A percentile compares a stretch with the other conserved stretches of the same genome.
Evolutionary conservation across 805 yeast genomes (phyloP).

Genomic region (Wickerhamiella nectarea): DNA sequence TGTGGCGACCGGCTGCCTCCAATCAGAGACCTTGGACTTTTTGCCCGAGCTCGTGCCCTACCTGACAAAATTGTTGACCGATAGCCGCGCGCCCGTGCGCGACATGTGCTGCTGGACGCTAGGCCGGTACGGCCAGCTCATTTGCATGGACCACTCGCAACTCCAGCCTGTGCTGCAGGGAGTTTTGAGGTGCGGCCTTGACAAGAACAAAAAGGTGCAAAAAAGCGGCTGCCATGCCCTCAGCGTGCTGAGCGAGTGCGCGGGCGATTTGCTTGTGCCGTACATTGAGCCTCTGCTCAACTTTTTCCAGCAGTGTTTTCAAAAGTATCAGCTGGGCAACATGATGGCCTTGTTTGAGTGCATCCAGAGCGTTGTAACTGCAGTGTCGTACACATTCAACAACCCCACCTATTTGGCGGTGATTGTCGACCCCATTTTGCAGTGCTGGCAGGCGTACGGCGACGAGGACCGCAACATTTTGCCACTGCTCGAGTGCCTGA

Average conservation of each 20-base stretch:
- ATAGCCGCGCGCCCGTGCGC: constrained; percentile 68
- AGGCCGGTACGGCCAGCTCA: constrained; percentile 74
- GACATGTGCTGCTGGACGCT: constrained; percentile 95
- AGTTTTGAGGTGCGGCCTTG: constrained; percentile 61
- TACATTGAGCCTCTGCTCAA: constrained; percentile 52
- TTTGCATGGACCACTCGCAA: constrained; percentile 47
- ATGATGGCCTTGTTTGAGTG: constrained; percentile 77
- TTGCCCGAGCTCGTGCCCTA: constrained; percentile 75
- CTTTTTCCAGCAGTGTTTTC: constrained; percentile 63
- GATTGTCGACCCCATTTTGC: constrained; percentile 68
- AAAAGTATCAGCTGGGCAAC: constrained; percentile 67
- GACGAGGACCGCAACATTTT: constrained; percentile 79
- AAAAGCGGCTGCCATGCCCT: constrained; percentile 85
- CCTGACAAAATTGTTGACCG: constrained; percentile 64
- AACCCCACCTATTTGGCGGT: constrained; percentile 43
- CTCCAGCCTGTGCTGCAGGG: constrained; percentile 68
- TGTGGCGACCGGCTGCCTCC: constrained; percentile 76
- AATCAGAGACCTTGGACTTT: constrained; percentile 46
- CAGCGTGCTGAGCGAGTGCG: constrained; percentile 66
- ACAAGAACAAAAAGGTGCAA: constrained; percentile 83
- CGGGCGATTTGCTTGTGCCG: constrained; percentile 50
- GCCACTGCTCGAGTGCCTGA: constrained; percentile 87
- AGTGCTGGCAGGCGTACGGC: constrained; percentile 59
- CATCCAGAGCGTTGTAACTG: constrained; percentile 76
- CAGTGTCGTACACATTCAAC: constrained; percentile 45